These are phyloP conservation scores for Crucihimalaya himalaica DNA, from an alignment of 345 rosid species.

Conservation along the genomic window DNA sequence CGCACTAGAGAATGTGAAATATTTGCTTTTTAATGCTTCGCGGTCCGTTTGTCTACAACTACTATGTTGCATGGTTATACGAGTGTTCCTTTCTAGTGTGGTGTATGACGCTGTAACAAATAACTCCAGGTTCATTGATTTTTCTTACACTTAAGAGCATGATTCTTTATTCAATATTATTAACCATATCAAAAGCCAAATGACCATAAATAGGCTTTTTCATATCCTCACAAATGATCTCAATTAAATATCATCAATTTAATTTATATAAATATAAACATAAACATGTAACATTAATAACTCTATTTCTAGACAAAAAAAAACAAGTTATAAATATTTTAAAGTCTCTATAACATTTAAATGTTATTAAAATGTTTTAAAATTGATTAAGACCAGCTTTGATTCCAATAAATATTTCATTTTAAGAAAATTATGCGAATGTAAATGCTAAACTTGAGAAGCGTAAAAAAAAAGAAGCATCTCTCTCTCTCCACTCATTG, in stretches of 20 bases:
- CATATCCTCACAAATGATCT: too few species aligned
- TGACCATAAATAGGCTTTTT: too few species aligned
- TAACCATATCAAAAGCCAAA: too few species aligned
- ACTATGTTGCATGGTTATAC: not conserved
- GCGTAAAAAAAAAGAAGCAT: not conserved
- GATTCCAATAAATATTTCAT: not conserved
- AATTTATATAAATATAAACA: too few species aligned
- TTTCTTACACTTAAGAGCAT: not conserved
- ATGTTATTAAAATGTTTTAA: too few species aligned
- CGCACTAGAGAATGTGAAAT: not conserved
- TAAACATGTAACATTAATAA: too few species aligned
- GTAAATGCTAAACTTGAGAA: not conserved
- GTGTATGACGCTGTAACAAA: not conserved
- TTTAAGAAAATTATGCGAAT: not conserved
- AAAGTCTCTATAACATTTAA: too few species aligned
- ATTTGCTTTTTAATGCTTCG: not conserved
- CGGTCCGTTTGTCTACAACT: not conserved
- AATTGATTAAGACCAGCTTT: not conserved
- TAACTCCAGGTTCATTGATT: not conserved
- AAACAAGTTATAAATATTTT: too few species aligned
- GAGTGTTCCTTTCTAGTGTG: not conserved
- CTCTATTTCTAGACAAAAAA: too few species aligned
- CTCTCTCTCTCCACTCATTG: not conserved
- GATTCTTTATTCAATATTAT: not conserved
- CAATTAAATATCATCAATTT: too few species aligned